A percentile compares a stretch with the other conserved stretches of the same genome.
phyloP scores from a whole-genome alignment of 768 basidiomycete genomes.

The Ephemerocybe angulata region DNA sequence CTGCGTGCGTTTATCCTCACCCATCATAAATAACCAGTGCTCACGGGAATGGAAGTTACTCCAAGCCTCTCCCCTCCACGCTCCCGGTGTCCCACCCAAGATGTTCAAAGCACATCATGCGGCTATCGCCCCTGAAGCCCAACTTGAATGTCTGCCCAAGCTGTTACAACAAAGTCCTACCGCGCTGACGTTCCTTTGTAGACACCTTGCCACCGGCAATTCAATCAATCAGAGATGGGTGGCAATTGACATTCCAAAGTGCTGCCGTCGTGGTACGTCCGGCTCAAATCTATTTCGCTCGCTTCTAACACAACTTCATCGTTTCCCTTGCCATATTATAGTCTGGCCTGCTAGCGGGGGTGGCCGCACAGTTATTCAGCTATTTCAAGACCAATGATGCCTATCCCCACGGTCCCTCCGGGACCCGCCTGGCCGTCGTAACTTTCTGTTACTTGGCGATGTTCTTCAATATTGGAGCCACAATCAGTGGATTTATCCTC shows the following conservation, averaged over 20 bases:
- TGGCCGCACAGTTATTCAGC: constrained; percentile 12
- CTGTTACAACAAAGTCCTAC: no score
- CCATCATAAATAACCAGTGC: no score
- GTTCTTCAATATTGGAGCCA: constrained; percentile 13
- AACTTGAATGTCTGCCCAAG: no score
- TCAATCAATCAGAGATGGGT: background rate
- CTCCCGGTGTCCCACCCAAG: no score
- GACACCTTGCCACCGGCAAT: background rate
- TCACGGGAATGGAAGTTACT: no score
- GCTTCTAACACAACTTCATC: background rate
- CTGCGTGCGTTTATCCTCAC: no score
- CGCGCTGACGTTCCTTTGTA: no score
- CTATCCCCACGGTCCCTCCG: background rate
- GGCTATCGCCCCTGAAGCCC: no score
- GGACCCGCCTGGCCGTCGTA: constrained; percentile 4
- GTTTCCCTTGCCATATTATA: background rate
- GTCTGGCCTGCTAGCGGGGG: constrained; percentile 16
- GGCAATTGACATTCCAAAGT: background rate
- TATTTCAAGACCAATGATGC: constrained; percentile 12
- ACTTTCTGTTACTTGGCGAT: constrained; percentile 11
- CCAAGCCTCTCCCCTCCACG: no score
- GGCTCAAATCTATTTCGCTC: no score
- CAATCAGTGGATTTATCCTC: constrained; percentile 12
- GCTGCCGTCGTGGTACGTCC: background rate
- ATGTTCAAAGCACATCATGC: no score